phyloP scores from a whole-genome alignment of 345 rosid genomes.

The Linum usitatissimum region DNA sequence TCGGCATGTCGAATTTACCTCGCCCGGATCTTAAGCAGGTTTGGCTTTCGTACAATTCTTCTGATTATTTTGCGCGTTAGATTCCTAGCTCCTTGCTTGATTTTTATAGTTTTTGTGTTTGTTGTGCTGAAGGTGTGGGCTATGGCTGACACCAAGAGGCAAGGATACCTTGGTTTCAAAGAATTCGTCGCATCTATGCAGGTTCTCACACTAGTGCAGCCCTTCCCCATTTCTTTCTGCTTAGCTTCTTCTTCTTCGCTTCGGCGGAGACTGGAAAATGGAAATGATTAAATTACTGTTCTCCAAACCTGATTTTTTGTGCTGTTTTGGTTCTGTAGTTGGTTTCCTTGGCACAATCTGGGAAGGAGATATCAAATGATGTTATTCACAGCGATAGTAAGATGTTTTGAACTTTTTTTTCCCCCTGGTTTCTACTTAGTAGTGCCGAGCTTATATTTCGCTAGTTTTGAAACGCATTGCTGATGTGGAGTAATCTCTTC shows the following conservation, averaged over 20 bases:
- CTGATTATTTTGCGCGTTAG: slow-evolving; percentile 1
- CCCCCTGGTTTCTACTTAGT: not conserved
- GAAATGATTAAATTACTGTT: not conserved
- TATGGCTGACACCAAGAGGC: slow-evolving; percentile 77
- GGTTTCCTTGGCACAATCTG: slow-evolving; percentile 67
- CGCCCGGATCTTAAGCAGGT: slow-evolving; percentile 90
- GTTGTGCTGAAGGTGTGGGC: slow-evolving; percentile 63
- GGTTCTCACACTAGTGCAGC: slow-evolving; percentile 20
- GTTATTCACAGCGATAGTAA: slow-evolving; percentile 37
- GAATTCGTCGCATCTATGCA: slow-evolving; percentile 72
- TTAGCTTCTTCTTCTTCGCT: not conserved
- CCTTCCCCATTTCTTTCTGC: slow-evolving; percentile 6
- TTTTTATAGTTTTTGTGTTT: slow-evolving; percentile 4
- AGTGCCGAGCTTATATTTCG: not conserved
- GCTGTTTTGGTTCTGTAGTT: slow-evolving; percentile 34
- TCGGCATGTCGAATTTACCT: slow-evolving; percentile 61
- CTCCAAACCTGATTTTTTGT: slow-evolving; percentile 10
- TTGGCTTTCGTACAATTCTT: slow-evolving; percentile 15
- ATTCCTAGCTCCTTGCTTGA: slow-evolving; percentile 9
- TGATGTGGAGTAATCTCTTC: too few species aligned
- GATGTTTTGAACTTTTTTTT: slow-evolving; percentile 5
- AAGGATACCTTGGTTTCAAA: slow-evolving; percentile 66
- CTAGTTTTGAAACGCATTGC: not conserved
- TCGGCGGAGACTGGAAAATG: not conserved
- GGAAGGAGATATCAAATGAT: slow-evolving; percentile 46